Evolutionary conservation across 805 yeast species (phyloP).

Genomic region (Candida chauliodis): DNA sequence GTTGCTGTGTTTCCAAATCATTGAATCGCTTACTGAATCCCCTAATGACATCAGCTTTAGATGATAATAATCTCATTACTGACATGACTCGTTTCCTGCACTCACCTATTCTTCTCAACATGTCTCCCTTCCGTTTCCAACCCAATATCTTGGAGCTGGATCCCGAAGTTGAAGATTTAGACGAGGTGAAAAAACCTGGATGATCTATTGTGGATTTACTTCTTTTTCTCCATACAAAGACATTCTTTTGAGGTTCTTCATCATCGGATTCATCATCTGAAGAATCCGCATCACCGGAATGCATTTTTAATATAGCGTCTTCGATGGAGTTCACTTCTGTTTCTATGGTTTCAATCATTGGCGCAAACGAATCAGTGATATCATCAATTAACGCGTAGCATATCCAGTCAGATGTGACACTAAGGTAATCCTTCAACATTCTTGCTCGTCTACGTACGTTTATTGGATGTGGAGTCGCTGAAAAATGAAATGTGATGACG

Average conservation of each 20-base stretch:
- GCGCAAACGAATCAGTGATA: conserved; percentile 96
- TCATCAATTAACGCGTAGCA: conserved; percentile 96
- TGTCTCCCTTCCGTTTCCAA: conserved; percentile 92
- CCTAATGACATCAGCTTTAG: conserved; percentile 96
- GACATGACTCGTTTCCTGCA: conserved; percentile 94
- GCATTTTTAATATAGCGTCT: conserved; percentile 85
- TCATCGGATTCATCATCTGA: conserved; percentile 29
- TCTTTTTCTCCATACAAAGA: conserved; percentile 32
- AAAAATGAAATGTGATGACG: conserved; percentile 88
- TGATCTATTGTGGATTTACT: conserved; percentile 38
- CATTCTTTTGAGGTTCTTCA: conserved; percentile 21
- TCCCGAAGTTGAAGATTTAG: conserved; percentile 24
- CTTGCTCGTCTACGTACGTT: conserved; percentile 94
- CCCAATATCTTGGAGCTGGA: conserved; percentile 47
- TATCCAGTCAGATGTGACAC: conserved; percentile 93
- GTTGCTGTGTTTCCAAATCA: conserved; percentile 64
- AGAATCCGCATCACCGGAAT: conserved; percentile 56
- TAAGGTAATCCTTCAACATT: conserved; percentile 78
- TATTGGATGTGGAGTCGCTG: conserved; percentile 93
- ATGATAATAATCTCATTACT: conserved; percentile 74
- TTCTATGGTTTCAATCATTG: conserved; percentile 91
- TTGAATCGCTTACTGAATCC: conserved; percentile 89
- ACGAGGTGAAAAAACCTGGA: conserved; percentile 6
- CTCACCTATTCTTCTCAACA: conserved; percentile 93
- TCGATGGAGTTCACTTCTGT: conserved; percentile 94